Conservation (phyloP, 352 stramenopile species). For the Phytophthora quininea region DNA sequence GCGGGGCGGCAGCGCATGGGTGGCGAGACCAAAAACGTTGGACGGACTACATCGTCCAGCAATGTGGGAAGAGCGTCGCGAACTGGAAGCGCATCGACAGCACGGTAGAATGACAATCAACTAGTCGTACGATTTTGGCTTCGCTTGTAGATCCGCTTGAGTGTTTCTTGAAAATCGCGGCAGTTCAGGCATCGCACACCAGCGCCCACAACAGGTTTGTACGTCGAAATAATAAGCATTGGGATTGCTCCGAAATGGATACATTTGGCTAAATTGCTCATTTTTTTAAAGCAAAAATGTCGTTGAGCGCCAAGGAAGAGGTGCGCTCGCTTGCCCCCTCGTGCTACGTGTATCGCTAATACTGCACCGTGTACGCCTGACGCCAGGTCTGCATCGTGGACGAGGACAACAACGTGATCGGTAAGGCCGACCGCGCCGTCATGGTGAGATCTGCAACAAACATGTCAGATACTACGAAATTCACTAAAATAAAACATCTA, state of each 20-base stretch:
- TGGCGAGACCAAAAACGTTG: too few species aligned
- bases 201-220: too few species aligned
- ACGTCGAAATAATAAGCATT: too few species aligned
- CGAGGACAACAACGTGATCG: constrained; percentile 79
- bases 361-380: neutral
- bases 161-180: neutral
- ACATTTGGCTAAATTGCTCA: neutral
- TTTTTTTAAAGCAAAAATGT: constrained; percentile 24
- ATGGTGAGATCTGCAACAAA: constrained; percentile 50
- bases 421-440: constrained; percentile 79
- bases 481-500: neutral
- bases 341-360: neutral
- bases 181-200: too few species aligned
- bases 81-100: too few species aligned
- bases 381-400: constrained; percentile 88
- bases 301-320: constrained; percentile 65
- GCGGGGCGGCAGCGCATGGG: too few species aligned
- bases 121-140: too few species aligned
- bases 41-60: too few species aligned
- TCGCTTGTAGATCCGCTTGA: neutral
- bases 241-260: too few species aligned
- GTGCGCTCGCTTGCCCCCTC: constrained; percentile 14
- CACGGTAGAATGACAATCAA: neutral
- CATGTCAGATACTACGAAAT: neutral
- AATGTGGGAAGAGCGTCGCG: too few species aligned